Evolutionary conservation across 805 yeast species (phyloP), one percentile per base, ranked within the genome.

Genomic region (Priceomyces fermenticarens): DNA sequence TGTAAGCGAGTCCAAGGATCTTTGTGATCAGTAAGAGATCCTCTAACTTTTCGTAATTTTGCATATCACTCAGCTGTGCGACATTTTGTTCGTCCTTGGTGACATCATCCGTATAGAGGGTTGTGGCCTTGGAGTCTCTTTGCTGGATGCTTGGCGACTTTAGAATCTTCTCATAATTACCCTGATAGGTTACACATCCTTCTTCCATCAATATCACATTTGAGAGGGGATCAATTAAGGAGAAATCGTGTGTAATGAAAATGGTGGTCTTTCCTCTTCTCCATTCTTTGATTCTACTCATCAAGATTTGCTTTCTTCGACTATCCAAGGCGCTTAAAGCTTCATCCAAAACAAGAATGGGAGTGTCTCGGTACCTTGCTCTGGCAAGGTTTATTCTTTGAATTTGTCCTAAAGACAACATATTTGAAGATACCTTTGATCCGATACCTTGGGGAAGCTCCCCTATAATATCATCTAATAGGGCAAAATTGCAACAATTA

Each of bases 391-490:
- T 85, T 2, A 93, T 70, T 45, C 90, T 69, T 61, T 93, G 99
- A 41, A 73, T 77, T 58, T 93, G 97, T 0, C 99, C 99, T 3
- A 98, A 98, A 47, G 96, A 87, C 7, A 91, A 63, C 2, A 53
- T 49, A 0, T 66, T 62, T 2, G 55, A 52, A 0, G 81, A 77
- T 7, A 87, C 47, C 3, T 55, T 45, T 0, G 86, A 78, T 12
- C 83, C 71, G 2, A 78, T 28, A 0, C 90, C 88, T 3, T 75
- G 54, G 0, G 83, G 80, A 1, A 83, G 56, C 26, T 61, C 64
- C 4, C 54, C 50, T 0, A 85, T 57, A 2, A 85, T 61, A 1
- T 73, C 73, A 1, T 67, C 64, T 10, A 88, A 62, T 6, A 75
- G 60, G 1, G 88, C 75, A 47, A 81, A 66, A 4, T 70, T 60